Conservation (phyloP, 805 yeast genomes). For the Lachancea fermentati region DNA sequence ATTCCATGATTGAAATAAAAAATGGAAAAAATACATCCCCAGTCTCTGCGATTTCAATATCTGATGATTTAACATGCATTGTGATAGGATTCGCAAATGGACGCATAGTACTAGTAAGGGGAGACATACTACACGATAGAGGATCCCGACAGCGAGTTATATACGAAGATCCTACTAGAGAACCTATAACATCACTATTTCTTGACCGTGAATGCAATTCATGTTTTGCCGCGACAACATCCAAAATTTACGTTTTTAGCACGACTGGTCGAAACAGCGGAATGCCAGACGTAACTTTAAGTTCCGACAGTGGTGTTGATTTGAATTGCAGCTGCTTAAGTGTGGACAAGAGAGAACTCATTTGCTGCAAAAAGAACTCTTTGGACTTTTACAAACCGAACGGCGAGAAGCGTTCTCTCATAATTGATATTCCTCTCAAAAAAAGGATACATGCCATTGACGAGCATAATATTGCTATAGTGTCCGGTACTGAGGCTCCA, state of each 20-base stretch:
- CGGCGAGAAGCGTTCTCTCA: slow-evolving; percentile 49
- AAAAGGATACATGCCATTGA: slow-evolving; percentile 40
- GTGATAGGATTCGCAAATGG: slow-evolving; percentile 47
- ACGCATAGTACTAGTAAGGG: slow-evolving; percentile 70
- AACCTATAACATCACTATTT: slow-evolving; percentile 75
- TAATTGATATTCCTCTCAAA: slow-evolving; percentile 52
- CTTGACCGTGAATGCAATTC: slow-evolving; percentile 46
- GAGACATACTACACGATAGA: slow-evolving; percentile 81
- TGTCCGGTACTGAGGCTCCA: slow-evolving; percentile 42
- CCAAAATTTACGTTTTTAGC: slow-evolving; percentile 60
- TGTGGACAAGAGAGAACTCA: slow-evolving; percentile 41
- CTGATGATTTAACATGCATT: slow-evolving; percentile 24
- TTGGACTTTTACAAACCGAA: slow-evolving; percentile 55
- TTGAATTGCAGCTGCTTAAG: slow-evolving; percentile 38
- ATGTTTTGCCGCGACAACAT: slow-evolving; percentile 70
- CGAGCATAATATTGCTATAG: slow-evolving; percentile 52
- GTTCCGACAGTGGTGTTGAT: slow-evolving; percentile 41
- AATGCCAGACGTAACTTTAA: slow-evolving; percentile 46
- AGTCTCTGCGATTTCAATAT: slow-evolving; percentile 33
- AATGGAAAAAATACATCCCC: slow-evolving; percentile 79
- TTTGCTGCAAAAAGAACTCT: slow-evolving; percentile 62
- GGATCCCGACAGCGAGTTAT: slow-evolving; percentile 84
- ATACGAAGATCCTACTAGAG: slow-evolving; percentile 52
- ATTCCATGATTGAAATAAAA: slow-evolving; percentile 54
- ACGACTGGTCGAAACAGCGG: slow-evolving; percentile 79